These are phyloP conservation scores for Circinella minor DNA, from an alignment of 371 early-diverging fungal species.

Conservation along the genomic window DNA sequence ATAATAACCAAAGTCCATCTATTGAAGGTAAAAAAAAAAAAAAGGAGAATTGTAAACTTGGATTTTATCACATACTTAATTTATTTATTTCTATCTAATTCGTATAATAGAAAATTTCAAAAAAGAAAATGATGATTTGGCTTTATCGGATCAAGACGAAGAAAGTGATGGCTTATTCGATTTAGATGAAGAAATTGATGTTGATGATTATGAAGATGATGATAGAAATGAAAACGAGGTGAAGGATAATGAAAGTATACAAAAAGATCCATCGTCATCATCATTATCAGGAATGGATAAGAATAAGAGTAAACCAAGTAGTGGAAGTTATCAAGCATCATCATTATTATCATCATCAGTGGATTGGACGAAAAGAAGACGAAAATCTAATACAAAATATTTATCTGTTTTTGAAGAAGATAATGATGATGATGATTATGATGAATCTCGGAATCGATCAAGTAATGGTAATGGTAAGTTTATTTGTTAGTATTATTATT, in stretches of 20 bases:
- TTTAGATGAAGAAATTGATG: conserved; percentile 49
- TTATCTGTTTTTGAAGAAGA: conserved; percentile 17
- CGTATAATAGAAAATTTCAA: not conserved
- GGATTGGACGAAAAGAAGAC: conserved; percentile 8
- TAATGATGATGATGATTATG: conserved; percentile 7
- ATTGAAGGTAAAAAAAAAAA: conserved; percentile 6
- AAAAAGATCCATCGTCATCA: not conserved
- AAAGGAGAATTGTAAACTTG: not conserved
- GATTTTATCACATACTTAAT: too few relatives aligned
- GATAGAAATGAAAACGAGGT: not conserved
- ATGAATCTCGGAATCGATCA: not conserved
- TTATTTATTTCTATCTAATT: too few relatives aligned
- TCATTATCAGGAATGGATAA: not conserved
- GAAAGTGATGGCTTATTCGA: conserved; percentile 44
- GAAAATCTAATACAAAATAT: conserved; percentile 20
- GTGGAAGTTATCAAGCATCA: conserved; percentile 11
- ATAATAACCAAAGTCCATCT: not conserved
- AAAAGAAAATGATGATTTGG: not conserved
- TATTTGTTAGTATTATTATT: not conserved
- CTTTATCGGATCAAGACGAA: conserved; percentile 18
- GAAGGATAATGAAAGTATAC: not conserved
- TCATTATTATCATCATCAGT: not conserved
- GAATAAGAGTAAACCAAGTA: too few relatives aligned
- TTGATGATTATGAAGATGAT: conserved; percentile 17
- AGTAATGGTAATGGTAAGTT: not conserved